Evolutionary conservation across 768 basidiomycete genomes (phyloP).

Genomic region (Rhodotorula paludigena): DNA sequence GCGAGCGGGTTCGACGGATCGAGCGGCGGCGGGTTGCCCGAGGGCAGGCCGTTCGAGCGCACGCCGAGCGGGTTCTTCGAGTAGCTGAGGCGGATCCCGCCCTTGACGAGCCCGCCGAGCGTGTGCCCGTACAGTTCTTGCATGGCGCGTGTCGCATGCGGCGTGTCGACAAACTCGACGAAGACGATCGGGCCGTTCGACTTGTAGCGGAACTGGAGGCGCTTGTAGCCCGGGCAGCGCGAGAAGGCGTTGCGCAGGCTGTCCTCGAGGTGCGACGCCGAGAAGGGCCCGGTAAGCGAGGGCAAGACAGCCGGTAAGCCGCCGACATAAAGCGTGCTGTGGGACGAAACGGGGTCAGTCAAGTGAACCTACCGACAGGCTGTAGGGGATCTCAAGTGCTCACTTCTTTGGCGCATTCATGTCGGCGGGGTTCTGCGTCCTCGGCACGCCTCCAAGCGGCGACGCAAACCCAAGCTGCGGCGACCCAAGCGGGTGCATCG

Average conservation of each 20-base stretch:
- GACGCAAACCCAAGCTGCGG: constrained; percentile 3
- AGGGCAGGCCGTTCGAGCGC: constrained; percentile 31
- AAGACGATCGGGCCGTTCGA: constrained; percentile 99
- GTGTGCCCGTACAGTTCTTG: constrained; percentile 84
- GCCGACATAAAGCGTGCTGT: constrained; percentile 94
- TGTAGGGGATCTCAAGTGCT: neutral
- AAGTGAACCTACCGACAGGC: accelerated
- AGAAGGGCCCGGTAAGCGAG: constrained; percentile 52
- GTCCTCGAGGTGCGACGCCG: constrained; percentile 79
- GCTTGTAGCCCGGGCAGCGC: constrained; percentile 74
- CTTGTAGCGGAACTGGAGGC: constrained; percentile 91
- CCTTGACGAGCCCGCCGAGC: constrained; percentile 86
- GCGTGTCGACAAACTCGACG: constrained; percentile 95
- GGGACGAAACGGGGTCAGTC: neutral
- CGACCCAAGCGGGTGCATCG: neutral
- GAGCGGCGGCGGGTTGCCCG: neutral
- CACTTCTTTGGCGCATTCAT: constrained; percentile 41
- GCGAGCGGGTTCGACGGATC: neutral
- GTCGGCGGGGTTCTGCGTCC: constrained; percentile 37
- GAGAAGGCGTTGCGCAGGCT: constrained; percentile 76
- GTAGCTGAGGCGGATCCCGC: constrained; percentile 89
- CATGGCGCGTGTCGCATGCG: constrained; percentile 76
- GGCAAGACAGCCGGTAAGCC: constrained; percentile 67
- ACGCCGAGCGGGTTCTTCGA: constrained; percentile 89
- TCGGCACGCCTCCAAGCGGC: neutral